Evolutionary conservation across 306 rosid species (phyloP).

Genomic region (Fagus sylvatica): DNA sequence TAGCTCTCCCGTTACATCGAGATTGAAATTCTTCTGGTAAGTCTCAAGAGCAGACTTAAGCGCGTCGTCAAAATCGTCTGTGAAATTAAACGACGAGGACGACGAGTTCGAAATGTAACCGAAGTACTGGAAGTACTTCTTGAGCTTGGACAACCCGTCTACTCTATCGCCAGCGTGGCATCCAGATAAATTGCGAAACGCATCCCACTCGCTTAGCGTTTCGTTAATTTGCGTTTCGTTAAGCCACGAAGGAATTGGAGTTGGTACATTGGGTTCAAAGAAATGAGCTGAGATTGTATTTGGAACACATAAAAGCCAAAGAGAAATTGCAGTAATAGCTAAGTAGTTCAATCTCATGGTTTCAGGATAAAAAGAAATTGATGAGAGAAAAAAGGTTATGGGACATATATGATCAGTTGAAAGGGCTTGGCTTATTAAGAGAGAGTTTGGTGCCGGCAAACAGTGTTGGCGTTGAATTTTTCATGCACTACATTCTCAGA

Average conservation of each 20-base stretch:
- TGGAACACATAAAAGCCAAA: conserved; percentile 15
- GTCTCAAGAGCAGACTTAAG: conserved; percentile 51
- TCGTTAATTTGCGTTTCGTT: conserved; percentile 23
- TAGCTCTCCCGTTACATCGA: conserved; percentile 70
- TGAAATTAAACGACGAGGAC: conserved; percentile 23
- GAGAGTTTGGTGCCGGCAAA: no score
- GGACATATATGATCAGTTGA: no score
- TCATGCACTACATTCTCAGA: not conserved
- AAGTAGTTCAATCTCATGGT: conserved; percentile 37
- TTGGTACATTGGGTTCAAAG: conserved; percentile 48
- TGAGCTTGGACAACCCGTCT: conserved; percentile 63
- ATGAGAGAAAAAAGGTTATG: not conserved
- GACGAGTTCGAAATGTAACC: conserved; percentile 65
- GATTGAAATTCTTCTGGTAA: conserved; percentile 84
- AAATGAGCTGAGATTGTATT: conserved; percentile 55
- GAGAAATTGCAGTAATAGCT: conserved; percentile 4
- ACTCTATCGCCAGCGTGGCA: conserved; percentile 45
- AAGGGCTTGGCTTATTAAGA: not conserved
- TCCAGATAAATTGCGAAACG: conserved; percentile 50
- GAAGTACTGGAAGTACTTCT: conserved; percentile 59
- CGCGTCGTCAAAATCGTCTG: conserved; percentile 67
- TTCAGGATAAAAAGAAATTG: not conserved
- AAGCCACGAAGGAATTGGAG: conserved; percentile 47
- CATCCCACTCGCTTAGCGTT: conserved; percentile 42
- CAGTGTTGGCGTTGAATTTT: not conserved